Base-by-base conservation (phyloP, 139 green algal genomes). In the Protoeuglena noctilucae region DNA sequence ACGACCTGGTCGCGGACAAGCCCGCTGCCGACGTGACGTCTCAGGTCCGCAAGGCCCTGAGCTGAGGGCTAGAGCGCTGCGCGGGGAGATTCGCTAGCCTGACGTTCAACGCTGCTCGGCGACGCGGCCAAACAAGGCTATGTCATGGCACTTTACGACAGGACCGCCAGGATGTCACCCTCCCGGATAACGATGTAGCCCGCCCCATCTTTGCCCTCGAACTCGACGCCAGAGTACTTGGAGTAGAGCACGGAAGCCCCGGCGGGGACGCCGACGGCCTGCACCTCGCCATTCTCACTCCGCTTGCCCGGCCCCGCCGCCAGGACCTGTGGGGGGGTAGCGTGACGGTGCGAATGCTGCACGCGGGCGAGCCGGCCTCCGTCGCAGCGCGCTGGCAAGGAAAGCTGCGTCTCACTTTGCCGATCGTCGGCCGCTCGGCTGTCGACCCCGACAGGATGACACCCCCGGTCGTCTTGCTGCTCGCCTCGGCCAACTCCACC, bases 381-480 rank as follows among this genome's bases (percentile, higher is more conserved):
- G n/a, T n/a, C n/a, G n/a, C n/a, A n/a, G n/a, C n/a, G n/a, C n/a
- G n/a, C n/a, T n/a, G n/a, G n/a, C n/a, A n/a, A n/a, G n/a, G n/a
- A n/a, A n/a, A n/a, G n/a, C n/a, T n/a, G n/a, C n/a, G n/a, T n/a
- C 56, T 3, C 61, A 91, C 83, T 47, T 69, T 79, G 51, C 89
- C 89, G 52, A 93, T 83, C 30, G 78, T 89, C 48, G 89, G 89
- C 74, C 87, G 87, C 49, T 97, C 89, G 40, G 74, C 74, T 46
- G 69, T 61, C 4, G 73, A 70, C 18, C 70, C 74, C 6, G 75
- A 81, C 43, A 97, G 75, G 47, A 97, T 57, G 57, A 97, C 69
- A 31, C 89, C 89, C 14, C 82, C 87, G 7, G 74, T 43, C 28
- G 77, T 89, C 60, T 73, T 76, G 40, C 77, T 65, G 54, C 81